A percentile compares a stretch with the other conserved stretches of the same genome.
phyloP scores from a whole-genome alignment of 1,284 basidiomycete genomes.

The Malassezia obtusa region DNA sequence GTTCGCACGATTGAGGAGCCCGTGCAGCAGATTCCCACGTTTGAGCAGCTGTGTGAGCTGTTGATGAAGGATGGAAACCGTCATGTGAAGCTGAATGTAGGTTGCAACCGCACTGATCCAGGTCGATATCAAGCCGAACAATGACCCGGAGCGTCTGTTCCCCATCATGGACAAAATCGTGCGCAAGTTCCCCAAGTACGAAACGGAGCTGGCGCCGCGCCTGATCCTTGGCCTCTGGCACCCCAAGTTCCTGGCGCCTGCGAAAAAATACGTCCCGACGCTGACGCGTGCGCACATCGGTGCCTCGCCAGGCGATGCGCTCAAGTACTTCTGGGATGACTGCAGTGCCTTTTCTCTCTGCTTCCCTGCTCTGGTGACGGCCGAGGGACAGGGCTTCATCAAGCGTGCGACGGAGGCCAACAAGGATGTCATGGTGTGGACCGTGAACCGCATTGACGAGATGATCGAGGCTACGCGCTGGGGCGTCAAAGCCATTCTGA shows the following conservation, averaged over 20 bases:
- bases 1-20: conserved; percentile 72
- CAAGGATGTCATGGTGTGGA: conserved; percentile 89
- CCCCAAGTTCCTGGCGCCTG: conserved; percentile 72
- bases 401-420: conserved; percentile 65
- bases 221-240: conserved; percentile 72
- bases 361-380: conserved; percentile 64
- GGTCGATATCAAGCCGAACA: conserved; percentile 86
- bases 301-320: conserved; percentile 57
- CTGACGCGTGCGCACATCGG: conserved; percentile 80
- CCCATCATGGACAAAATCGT: conserved; percentile 69
- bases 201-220: conserved; percentile 73
- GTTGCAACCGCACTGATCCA: conserved; percentile 42
- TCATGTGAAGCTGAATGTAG: conserved; percentile 44
- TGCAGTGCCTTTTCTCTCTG: conserved; percentile 80
- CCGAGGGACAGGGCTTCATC: conserved; percentile 63
- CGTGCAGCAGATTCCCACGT: conserved; percentile 50
- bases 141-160: conserved; percentile 79
- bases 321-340: conserved; percentile 79
- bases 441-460: conserved; percentile 77
- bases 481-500: conserved; percentile 80
- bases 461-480: conserved; percentile 94
- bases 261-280: conserved; percentile 66
- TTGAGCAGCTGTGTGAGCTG: conserved; percentile 37
- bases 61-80: conserved; percentile 40
- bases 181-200: conserved; percentile 62